Conservation (phyloP, 139 green algal species). For the Chlorella sorokiniana region DNA sequence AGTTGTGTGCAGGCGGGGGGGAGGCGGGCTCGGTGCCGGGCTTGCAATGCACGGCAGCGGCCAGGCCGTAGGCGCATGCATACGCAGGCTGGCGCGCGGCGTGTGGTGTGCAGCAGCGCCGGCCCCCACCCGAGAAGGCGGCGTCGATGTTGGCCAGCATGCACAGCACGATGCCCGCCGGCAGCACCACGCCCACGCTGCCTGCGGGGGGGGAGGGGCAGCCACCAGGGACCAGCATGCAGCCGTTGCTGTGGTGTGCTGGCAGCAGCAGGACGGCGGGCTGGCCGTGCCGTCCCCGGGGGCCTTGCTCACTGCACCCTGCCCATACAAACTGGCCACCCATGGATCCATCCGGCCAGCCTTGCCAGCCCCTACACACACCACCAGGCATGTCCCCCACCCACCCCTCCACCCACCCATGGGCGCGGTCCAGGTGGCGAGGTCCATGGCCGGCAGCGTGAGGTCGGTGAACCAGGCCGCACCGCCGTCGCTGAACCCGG, state of each 20-base stretch:
- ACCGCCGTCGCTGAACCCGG: conserved; percentile 65
- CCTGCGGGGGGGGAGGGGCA: too few relatives aligned
- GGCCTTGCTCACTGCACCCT: too few relatives aligned
- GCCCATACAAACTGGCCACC: too few relatives aligned
- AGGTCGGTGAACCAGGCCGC: conserved; percentile 82
- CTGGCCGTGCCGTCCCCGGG: too few relatives aligned
- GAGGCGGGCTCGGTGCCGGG: not conserved
- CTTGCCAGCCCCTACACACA: not conserved
- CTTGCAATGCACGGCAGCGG: not conserved
- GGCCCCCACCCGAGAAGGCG: conserved; percentile 42
- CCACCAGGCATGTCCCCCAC: not conserved
- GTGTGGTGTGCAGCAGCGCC: too few relatives aligned
- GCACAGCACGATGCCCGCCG: conserved; percentile 50
- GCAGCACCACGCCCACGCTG: conserved; percentile 58
- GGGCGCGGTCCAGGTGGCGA: conserved; percentile 42
- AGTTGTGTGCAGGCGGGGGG: not conserved
- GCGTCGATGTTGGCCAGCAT: conserved; percentile 69
- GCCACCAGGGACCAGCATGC: too few relatives aligned
- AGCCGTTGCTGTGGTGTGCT: too few relatives aligned
- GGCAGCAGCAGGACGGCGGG: too few relatives aligned
- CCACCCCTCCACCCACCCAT: conserved; percentile 21
- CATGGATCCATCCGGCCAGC: too few relatives aligned
- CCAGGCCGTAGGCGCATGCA: not conserved
- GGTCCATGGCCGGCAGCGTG: conserved; percentile 56
- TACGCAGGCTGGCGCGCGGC: too few relatives aligned